Percentiles rank a stretch among this genome's conserved stretches.
Conservation (phyloP, 2,329 filamentous ascomycete species). For the Fusarium xyrophilum region DNA sequence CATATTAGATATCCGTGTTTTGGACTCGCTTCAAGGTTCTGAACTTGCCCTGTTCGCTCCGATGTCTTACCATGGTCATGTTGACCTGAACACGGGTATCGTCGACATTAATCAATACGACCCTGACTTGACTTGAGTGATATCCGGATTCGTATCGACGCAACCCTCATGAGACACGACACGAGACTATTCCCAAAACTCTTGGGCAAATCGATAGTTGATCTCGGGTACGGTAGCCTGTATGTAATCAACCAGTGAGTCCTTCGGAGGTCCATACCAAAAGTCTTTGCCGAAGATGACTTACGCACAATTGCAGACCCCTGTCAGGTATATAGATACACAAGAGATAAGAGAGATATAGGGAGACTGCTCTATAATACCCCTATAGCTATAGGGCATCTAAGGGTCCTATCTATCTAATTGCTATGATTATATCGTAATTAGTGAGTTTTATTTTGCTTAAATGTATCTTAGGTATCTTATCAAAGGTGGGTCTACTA, state of each 20-base stretch:
- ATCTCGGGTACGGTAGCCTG: constrained; percentile 21
- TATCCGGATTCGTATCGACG: constrained; percentile 20
- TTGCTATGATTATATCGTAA: too few species aligned
- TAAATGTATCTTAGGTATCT: too few species aligned
- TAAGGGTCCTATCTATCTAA: too few species aligned
- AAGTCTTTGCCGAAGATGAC: too few species aligned
- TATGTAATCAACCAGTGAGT: neutral
- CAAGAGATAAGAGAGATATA: too few species aligned
- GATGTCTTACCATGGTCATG: neutral
- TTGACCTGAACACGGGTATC: neutral
- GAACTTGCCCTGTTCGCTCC: neutral
- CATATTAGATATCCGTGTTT: neutral
- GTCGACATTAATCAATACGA: neutral
- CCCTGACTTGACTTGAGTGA: neutral
- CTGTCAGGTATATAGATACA: too few species aligned
- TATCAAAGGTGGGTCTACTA: too few species aligned
- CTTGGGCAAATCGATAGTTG: neutral
- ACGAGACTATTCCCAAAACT: constrained; percentile 20
- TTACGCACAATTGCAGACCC: too few species aligned
- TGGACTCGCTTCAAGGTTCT: neutral
- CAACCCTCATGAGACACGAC: constrained; percentile 12
- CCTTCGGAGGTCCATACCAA: too few species aligned
- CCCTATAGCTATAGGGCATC: too few species aligned
- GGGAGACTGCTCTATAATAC: too few species aligned
- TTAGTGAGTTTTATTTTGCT: too few species aligned